These are phyloP conservation scores for Cokeromyces recurvatus DNA, from an alignment of 371 early-diverging fungal species.

Conservation along the genomic window DNA sequence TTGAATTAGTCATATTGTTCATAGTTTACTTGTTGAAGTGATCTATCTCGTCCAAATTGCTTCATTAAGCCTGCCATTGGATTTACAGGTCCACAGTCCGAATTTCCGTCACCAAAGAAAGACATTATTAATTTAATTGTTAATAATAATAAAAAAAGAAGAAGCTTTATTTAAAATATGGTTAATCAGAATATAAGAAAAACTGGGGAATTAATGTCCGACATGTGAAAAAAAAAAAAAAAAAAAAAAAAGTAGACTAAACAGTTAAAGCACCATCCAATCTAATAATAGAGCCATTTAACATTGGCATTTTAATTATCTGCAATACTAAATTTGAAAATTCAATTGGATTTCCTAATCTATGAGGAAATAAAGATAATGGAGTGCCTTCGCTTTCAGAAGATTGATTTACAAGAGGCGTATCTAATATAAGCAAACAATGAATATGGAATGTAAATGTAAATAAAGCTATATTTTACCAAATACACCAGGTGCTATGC, in stretches of 20 bases:
- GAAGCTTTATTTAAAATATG: too few relatives aligned
- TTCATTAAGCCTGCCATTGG: conserved; percentile 74
- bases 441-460: not conserved
- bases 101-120: conserved; percentile 32
- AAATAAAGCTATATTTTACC: conserved; percentile 20
- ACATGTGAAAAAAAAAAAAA: too few relatives aligned
- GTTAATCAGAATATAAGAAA: too few relatives aligned
- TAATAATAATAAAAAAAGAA: too few relatives aligned
- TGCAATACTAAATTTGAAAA: conserved; percentile 49
- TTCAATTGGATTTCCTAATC: conserved; percentile 46
- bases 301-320: conserved; percentile 48
- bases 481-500: conserved; percentile 60
- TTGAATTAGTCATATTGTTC: conserved; percentile 1
- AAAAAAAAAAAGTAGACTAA: too few relatives aligned
- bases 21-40: conserved; percentile 67
- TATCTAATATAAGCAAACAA: conserved; percentile 13
- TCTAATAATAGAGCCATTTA: conserved; percentile 58
- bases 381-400: not conserved
- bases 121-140: too few relatives aligned
- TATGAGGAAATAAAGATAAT: conserved; percentile 36
- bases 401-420: conserved; percentile 23
- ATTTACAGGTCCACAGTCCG: conserved; percentile 79
- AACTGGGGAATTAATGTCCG: too few relatives aligned
- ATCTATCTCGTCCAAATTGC: conserved; percentile 72
- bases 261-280: conserved; percentile 49